These are phyloP conservation scores for Oryza officinalis DNA, from an alignment of 176 grass and related monocot species.

Conservation along the genomic window DNA sequence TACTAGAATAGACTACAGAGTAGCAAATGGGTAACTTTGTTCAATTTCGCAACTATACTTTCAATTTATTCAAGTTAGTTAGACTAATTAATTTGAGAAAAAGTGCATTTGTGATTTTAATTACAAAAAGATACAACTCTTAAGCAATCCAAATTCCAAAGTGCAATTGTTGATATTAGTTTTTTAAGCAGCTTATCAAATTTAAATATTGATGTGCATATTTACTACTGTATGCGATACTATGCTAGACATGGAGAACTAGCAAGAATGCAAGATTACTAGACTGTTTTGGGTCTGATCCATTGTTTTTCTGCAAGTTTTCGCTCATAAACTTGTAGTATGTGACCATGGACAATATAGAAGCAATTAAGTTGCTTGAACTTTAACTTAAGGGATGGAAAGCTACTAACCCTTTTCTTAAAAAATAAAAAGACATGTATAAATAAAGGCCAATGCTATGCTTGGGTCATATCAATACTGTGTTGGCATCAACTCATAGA, in stretches of 20 bases:
- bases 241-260: not conserved
- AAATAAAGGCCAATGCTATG: not conserved
- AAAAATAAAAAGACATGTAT: not conserved
- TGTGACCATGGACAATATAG: not conserved
- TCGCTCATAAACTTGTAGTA: not conserved
- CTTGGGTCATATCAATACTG: not conserved
- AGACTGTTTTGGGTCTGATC: not conserved
- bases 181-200: not conserved
- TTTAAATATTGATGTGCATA: not conserved
- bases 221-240: not conserved
- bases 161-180: not conserved
- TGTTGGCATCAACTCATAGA: not conserved
- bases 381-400: not conserved
- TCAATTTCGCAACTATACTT: not conserved
- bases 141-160: not conserved
- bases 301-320: not conserved
- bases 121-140: not conserved
- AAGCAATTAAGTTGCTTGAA: not conserved
- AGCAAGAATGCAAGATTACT: not conserved
- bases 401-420: not conserved
- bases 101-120: not conserved
- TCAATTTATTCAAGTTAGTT: not conserved
- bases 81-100: not conserved
- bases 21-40: not conserved
- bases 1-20: constrained; percentile 13